phyloP scores from a whole-genome alignment of 495 filamentous ascomycete species.

The Entonaema liquescens region DNA sequence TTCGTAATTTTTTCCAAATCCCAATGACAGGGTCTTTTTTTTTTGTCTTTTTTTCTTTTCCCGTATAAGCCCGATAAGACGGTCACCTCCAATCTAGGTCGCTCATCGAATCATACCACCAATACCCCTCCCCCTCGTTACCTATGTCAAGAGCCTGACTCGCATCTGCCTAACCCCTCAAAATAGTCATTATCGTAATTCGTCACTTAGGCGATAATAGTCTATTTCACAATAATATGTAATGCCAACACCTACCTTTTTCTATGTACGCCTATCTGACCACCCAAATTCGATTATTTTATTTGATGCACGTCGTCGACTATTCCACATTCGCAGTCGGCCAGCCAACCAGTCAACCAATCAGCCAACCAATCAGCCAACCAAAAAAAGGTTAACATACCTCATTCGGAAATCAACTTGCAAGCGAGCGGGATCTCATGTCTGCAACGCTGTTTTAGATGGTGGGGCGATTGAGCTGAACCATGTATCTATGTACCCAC shows the following conservation, averaged over 20 bases:
- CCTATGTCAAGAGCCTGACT: conserved; percentile 17
- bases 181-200: neutral
- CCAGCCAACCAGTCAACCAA: conserved; percentile 9
- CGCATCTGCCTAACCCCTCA: conserved; percentile 25
- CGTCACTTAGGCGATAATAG: neutral
- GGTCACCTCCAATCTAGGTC: neutral
- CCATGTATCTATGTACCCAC: conserved; percentile 11
- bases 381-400: conserved; percentile 18
- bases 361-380: conserved; percentile 33
- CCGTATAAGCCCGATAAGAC: neutral
- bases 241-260: conserved; percentile 5
- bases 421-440: conserved; percentile 35
- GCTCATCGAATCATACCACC: neutral
- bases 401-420: conserved; percentile 40
- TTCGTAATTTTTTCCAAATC: neutral
- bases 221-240: conserved; percentile 3
- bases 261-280: conserved; percentile 19
- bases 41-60: too few relatives aligned
- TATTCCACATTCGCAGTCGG: conserved; percentile 1
- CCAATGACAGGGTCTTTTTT: neutral
- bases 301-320: conserved; percentile 4
- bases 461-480: conserved; percentile 39
- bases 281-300: conserved; percentile 27
- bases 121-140: neutral
- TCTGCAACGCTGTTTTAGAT: conserved; percentile 27